These are phyloP conservation scores for Castanopsis chinensis DNA, from an alignment of 306 rosid species.

Conservation along the genomic window DNA sequence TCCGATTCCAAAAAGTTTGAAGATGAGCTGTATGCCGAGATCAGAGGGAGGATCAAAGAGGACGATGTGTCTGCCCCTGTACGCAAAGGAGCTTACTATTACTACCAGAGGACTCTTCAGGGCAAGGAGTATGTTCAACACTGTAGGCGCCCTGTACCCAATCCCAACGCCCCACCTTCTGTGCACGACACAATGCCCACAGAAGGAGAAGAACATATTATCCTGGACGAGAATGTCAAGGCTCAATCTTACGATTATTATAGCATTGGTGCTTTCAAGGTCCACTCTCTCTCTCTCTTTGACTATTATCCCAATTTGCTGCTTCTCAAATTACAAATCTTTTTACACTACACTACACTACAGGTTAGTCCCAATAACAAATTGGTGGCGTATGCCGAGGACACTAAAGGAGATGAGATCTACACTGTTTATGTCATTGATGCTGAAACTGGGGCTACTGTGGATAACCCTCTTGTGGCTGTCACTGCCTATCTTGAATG, in stretches of 20 bases:
- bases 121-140: slow-evolving; percentile 83
- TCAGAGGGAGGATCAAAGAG: slow-evolving; percentile 78
- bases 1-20: slow-evolving; percentile 67
- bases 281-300: too few relatives aligned
- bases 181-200: slow-evolving; percentile 70
- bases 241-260: slow-evolving; percentile 67
- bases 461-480: slow-evolving; percentile 58
- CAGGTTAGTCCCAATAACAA: slow-evolving; percentile 72
- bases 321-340: too few relatives aligned
- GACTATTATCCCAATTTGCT: too few relatives aligned
- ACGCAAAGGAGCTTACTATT: slow-evolving; percentile 67
- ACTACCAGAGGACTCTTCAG: slow-evolving; percentile 60
- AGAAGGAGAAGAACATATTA: slow-evolving; percentile 54
- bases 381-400: slow-evolving; percentile 87
- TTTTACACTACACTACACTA: too few relatives aligned
- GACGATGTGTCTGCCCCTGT: slow-evolving; percentile 70
- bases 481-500: slow-evolving; percentile 63
- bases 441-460: slow-evolving; percentile 57
- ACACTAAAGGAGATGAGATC: slow-evolving; percentile 90
- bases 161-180: slow-evolving; percentile 39
- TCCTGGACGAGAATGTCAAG: slow-evolving; percentile 80
- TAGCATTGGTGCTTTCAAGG: slow-evolving; percentile 52
- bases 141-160: slow-evolving; percentile 61
- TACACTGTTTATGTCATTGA: slow-evolving; percentile 76
- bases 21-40: slow-evolving; percentile 70